These are phyloP conservation scores for Austroboletus rostrupii DNA, from an alignment of 1,284 basidiomycete species.

Conservation along the genomic window DNA sequence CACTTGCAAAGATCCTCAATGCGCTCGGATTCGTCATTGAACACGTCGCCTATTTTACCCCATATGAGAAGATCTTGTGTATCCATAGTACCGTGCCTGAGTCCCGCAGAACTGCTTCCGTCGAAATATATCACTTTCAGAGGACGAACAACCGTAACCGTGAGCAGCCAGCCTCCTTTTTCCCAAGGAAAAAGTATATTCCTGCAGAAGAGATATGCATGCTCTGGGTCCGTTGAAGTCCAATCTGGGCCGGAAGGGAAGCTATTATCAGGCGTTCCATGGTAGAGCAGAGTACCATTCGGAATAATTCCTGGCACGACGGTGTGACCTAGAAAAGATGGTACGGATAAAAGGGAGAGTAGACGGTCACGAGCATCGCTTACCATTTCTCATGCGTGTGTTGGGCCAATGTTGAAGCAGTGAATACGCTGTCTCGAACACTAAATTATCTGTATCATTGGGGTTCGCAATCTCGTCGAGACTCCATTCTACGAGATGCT, in stretches of 20 bases:
- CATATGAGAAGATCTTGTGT: constrained; percentile 40
- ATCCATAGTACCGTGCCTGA: constrained; percentile 37
- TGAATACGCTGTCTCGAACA: constrained; percentile 29
- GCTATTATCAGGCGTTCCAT: constrained; percentile 26
- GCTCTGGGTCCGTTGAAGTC: constrained; percentile 42
- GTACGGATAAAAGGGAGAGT: not conserved
- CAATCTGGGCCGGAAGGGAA: constrained; percentile 37
- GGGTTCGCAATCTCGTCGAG: constrained; percentile 13
- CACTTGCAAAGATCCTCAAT: constrained; percentile 35
- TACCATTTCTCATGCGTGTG: constrained; percentile 45
- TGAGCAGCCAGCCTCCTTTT: constrained; percentile 36
- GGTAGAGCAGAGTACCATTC: constrained; percentile 41
- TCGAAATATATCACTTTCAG: constrained; percentile 44
- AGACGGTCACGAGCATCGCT: not conserved
- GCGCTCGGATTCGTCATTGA: constrained; percentile 24
- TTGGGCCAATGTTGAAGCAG: constrained; percentile 49
- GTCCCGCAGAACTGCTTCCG: constrained; percentile 37
- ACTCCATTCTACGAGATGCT: constrained; percentile 9
- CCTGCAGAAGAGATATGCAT: constrained; percentile 37
- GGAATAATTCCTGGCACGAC: constrained; percentile 41
- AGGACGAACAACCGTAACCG: constrained; percentile 32
- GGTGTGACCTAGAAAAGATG: constrained; percentile 33
- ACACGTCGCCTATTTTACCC: constrained; percentile 21
- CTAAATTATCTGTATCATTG: constrained; percentile 22
- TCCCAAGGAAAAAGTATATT: not conserved